Percentiles rank a stretch among this genome's conserved stretches.
phyloP scores from a whole-genome alignment of 2,329 filamentous ascomycete species.

The Calycina herbarum region DNA sequence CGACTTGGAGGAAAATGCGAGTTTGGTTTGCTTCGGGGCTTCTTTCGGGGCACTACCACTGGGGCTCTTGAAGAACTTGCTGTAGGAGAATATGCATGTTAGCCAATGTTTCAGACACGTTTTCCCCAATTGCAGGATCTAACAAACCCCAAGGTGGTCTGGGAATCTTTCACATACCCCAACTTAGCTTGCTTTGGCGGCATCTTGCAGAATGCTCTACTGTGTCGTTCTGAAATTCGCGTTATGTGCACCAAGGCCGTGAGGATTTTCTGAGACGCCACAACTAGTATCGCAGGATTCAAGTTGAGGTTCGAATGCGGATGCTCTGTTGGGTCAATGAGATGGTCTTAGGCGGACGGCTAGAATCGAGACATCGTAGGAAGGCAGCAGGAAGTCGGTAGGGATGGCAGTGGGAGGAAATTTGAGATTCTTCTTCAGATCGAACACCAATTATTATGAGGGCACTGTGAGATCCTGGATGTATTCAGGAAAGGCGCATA shows the following conservation, averaged over 20 bases:
- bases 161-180: conserved; percentile 79
- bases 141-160: conserved; percentile 72
- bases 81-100: conserved; percentile 41
- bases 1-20: conserved; percentile 69
- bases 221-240: conserved; percentile 17
- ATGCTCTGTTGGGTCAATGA: background rate
- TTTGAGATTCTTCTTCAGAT: background rate
- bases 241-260: conserved; percentile 14
- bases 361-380: background rate
- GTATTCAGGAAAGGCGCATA: background rate
- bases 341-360: background rate
- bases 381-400: background rate
- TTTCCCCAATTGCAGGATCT: conserved; percentile 20
- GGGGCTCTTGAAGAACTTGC: conserved; percentile 79
- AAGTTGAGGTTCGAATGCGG: background rate
- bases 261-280: conserved; percentile 34
- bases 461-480: background rate
- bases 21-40: conserved; percentile 72
- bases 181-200: conserved; percentile 67
- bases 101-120: conserved; percentile 17
- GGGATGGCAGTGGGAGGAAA: background rate
- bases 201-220: conserved; percentile 32
- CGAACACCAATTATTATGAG: background rate
- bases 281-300: conserved; percentile 21
- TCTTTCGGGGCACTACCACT: conserved; percentile 53